phyloP scores from a whole-genome alignment of 176 grass and related monocot genomes.

The Zoysia japonica region DNA sequence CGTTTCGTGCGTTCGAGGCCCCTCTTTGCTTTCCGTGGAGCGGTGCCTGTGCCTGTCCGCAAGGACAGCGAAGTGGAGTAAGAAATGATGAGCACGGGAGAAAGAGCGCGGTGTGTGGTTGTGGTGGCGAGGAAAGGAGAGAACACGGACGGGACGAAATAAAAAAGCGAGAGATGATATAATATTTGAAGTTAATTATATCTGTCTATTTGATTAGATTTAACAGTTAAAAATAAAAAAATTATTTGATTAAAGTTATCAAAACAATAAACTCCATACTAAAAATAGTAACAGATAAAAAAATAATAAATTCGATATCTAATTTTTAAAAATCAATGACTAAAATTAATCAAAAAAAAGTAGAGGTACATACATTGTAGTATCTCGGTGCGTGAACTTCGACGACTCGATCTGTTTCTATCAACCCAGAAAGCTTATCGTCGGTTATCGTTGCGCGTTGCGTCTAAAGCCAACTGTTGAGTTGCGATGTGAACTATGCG shows the following conservation, averaged over 20 bases:
- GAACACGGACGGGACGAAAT: not conserved
- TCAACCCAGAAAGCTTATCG: not conserved
- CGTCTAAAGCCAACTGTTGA: not conserved
- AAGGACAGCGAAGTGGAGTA: not conserved
- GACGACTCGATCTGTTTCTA: slow-evolving; percentile 6
- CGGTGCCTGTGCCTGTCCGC: not conserved
- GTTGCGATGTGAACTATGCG: not conserved
- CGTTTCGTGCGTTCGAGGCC: not conserved
- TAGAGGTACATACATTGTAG: too few species aligned
- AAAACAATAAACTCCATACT: too few species aligned
- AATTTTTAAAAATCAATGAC: too few species aligned
- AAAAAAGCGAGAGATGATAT: too few species aligned
- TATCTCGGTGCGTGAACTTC: not conserved
- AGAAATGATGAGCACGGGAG: slow-evolving; percentile 9
- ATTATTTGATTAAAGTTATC: too few species aligned
- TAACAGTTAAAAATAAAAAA: too few species aligned
- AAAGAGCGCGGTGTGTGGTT: not conserved
- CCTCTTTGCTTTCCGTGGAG: not conserved
- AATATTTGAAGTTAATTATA: too few species aligned
- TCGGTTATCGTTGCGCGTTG: not conserved
- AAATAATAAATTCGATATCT: too few species aligned
- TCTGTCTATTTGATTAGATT: too few species aligned
- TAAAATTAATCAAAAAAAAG: too few species aligned
- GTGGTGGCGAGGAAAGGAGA: not conserved
- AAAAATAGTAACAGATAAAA: too few species aligned